Evolutionary conservation across 2,329 filamentous ascomycete species (phyloP).

Genomic region (Chaetothyriales sp.): DNA sequence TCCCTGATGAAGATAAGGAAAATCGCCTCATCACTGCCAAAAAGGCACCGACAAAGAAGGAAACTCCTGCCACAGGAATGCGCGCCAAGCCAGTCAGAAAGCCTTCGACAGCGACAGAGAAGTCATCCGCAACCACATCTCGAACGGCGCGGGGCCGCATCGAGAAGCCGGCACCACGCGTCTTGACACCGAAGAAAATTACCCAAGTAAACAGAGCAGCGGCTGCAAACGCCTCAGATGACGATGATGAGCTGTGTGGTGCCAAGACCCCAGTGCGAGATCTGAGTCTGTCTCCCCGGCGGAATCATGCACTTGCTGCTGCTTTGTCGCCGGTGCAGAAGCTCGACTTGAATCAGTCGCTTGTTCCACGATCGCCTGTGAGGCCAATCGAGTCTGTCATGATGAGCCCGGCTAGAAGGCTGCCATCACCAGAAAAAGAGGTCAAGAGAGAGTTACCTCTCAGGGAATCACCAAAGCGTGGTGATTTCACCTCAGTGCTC

Average conservation of each 20-base stretch:
- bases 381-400: constrained; percentile 25
- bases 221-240: constrained; percentile 23
- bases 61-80: constrained; percentile 25
- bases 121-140: constrained; percentile 22
- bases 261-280: constrained; percentile 24
- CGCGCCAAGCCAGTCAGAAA: constrained; percentile 35
- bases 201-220: constrained; percentile 32
- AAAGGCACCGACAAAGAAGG: constrained; percentile 17
- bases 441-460: constrained; percentile 11
- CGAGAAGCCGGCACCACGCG: constrained; percentile 2
- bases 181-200: constrained; percentile 36
- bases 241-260: constrained; percentile 30
- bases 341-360: constrained; percentile 24
- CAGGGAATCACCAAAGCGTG: constrained; percentile 28
- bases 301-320: constrained; percentile 19
- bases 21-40: constrained; percentile 23
- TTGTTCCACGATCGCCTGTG: constrained; percentile 12
- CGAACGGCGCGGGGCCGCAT: constrained; percentile 11
- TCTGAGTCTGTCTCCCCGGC: constrained; percentile 23
- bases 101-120: constrained; percentile 23
- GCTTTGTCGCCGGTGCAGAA: constrained; percentile 26
- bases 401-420: constrained; percentile 32
- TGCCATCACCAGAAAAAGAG: constrained; percentile 32
- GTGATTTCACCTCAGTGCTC: constrained; percentile 16
- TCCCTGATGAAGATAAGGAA: constrained; percentile 28